These are phyloP conservation scores for Volvariella volvacea DNA, from an alignment of 1,284 basidiomycete species.

Conservation along the genomic window DNA sequence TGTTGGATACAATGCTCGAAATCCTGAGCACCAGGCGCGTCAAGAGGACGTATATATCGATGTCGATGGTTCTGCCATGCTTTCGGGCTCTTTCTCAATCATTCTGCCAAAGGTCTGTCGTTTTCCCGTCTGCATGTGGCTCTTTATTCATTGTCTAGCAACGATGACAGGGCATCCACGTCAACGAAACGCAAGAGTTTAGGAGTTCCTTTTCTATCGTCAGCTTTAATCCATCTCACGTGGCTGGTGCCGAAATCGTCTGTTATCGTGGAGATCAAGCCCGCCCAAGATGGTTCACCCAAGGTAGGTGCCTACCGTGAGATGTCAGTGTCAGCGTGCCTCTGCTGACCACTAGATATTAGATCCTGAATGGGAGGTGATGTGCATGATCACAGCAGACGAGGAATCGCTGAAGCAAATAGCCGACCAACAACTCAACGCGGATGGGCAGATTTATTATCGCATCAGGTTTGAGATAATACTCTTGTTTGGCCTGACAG, in stretches of 20 bases:
- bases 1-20: neutral
- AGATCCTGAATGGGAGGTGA: neutral
- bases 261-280: neutral
- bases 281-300: neutral
- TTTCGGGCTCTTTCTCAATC: neutral
- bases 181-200: neutral
- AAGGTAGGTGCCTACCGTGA: neutral
- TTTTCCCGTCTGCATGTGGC: too few relatives aligned
- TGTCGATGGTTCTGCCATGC: neutral
- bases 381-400: slow-evolving; percentile 33
- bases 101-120: slow-evolving; percentile 1
- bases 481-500: slow-evolving; percentile 33
- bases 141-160: too few relatives aligned
- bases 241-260: neutral
- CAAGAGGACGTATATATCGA: neutral
- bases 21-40: neutral
- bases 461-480: slow-evolving; percentile 32
- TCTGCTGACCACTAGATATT: neutral
- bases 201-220: neutral
- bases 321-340: neutral
- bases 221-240: neutral
- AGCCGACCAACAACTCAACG: slow-evolving; percentile 10
- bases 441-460: slow-evolving; percentile 21
- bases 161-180: neutral
- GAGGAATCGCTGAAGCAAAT: slow-evolving; percentile 21